Evolutionary conservation across 768 basidiomycete genomes (phyloP), one percentile per base, ranked within the genome.

Genomic region (Leccinum olivaceopallidum): DNA sequence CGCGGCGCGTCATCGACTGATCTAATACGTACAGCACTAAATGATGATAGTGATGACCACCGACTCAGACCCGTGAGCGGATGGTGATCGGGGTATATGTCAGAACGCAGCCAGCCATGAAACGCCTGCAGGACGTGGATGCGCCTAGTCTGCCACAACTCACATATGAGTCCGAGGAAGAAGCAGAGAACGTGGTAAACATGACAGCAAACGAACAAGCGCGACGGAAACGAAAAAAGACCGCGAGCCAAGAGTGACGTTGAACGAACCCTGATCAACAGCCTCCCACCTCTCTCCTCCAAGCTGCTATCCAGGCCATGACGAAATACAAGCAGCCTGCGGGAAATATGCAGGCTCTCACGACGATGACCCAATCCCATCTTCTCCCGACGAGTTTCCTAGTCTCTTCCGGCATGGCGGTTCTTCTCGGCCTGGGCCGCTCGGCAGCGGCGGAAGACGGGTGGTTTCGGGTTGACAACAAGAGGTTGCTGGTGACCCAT

Each of bases 401-500:
- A 14, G 48, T 59, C 55, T 74, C 63, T 48, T 67, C 61, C 4
- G 62, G 68, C 53, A 34, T 48, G 53, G 34, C 36, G 26, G 24
- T 22, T 32, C 65, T 50, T 58, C 67, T 66, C 55, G 60, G 56
- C 65, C 71, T 64, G 57, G 64, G 52, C 55, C 67, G 58, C 69
- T 69, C 71, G 3, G 64, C 60, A n/a, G 60, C 32, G 6, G 60
- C 53, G n/a, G 57, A 56, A 14, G 59, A 36, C 24, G 32, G 1
- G 32, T 60, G 59, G 2, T 58, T 53, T 61, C 56, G 53, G 6
- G 65, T 53, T 6, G 63, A 61, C 30, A 57, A 44, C 4, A 74
- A 75, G 60, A 98, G 83, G 72, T 98, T 98, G 69, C 88, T 90
- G 44, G 95, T 96, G 26, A 97, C 95, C 94, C 95, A 98, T 61